Base-by-base conservation (phyloP, 371 early-diverging fungal species). In the Saksenaea oblongispora region DNA sequence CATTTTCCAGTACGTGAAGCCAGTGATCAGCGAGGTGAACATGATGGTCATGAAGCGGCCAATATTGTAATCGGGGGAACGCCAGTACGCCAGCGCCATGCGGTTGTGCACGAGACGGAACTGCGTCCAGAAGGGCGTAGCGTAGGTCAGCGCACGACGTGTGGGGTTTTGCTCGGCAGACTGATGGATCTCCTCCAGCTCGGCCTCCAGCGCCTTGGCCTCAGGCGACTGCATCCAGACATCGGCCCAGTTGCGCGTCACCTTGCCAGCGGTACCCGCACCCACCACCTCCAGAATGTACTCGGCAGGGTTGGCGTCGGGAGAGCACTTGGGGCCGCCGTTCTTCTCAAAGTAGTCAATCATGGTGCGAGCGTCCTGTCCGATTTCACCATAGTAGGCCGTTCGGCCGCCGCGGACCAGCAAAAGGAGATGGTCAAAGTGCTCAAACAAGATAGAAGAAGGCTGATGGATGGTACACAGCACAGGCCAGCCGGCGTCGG, bases 381-480 rank as follows among this genome's bases (percentile, higher is more conserved):
- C 89, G 28, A 89, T 72, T 54, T 85, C 84, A 54, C 90, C 90
- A 75, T 84, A 86, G 70, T 89, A 89, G 5, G 80, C 77, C 9
- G 75, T 73, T 18, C 66, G 63, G 34, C 89, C 90, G 54, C 91
- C 91, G 18, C 87, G 85, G 2, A 87, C 90, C 5, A 92, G 73
- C 3, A 92, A 72, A 17, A 92, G 67, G 24, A 91, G 69, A 18
- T 84, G 80, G 64, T 91, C 89, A 63, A 89, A 91, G 35, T 84
- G 80, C 63, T 82, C 79, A 69, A 89, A 89, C 26, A 91, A 71
- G 51, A 82, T 64, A 5, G 87, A 75, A 14, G 84, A 84, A 24
- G 91, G 91, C 65, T 89, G 91, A 72, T 91, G 91, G 51, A 86
- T 87, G 13, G 89, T 87, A 65, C 83, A 84, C 27, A 88, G 67